Evolutionary conservation across 129 eudicot genomes (phyloP).

Genomic region (Lonicera japonica): DNA sequence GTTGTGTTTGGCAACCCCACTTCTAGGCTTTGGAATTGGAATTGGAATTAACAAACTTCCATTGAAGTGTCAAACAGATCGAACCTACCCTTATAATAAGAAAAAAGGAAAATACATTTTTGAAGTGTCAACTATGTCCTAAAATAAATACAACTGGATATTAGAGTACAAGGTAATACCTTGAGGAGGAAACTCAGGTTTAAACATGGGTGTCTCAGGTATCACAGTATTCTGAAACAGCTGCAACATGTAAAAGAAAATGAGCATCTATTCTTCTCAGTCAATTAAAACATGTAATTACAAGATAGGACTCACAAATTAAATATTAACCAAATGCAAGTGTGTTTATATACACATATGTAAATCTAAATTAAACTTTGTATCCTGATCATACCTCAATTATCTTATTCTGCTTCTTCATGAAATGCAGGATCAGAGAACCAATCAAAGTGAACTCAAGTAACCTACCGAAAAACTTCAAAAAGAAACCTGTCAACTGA

Average conservation of each 20-base stretch:
- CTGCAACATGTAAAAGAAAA: neutral
- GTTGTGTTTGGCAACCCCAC: too few species aligned
- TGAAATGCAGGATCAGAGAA: conserved; percentile 26
- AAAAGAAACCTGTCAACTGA: conserved; percentile 33
- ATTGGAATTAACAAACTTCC: too few species aligned
- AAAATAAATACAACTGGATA: too few species aligned
- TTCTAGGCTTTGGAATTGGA: too few species aligned
- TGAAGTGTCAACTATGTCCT: too few species aligned
- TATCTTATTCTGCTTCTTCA: conserved; percentile 69
- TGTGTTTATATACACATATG: neutral
- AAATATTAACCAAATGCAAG: neutral
- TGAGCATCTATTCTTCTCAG: neutral
- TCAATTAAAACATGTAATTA: neutral
- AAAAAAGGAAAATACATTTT: too few species aligned
- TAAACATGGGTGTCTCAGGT: conserved; percentile 89
- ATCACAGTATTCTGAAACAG: conserved; percentile 67
- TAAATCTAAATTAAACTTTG: neutral
- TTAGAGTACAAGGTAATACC: conserved; percentile 33
- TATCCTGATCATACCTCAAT: conserved; percentile 36
- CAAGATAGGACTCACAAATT: too few species aligned
- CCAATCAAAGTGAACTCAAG: conserved; percentile 54
- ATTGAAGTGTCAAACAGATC: too few species aligned
- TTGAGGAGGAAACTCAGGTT: conserved; percentile 87
- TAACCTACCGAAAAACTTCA: conserved; percentile 42
- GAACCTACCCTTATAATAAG: too few species aligned